Conservation (phyloP, 306 rosid species). For the Sicyos baderoa region DNA sequence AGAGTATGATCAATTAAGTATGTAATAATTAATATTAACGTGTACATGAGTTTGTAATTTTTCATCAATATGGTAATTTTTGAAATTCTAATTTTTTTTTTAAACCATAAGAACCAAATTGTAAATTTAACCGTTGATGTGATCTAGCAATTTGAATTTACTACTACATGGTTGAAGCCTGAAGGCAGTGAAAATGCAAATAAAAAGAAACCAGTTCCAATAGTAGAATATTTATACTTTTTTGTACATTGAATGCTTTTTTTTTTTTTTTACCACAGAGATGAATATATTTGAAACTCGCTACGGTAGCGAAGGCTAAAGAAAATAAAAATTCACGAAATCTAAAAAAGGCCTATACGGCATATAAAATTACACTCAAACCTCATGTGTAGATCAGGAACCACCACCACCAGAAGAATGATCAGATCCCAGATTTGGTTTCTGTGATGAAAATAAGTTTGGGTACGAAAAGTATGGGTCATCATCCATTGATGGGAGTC, state of each 20-base stretch:
- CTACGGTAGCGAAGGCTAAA: background rate
- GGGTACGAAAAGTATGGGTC: slow-evolving; percentile 73
- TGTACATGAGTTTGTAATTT: no score
- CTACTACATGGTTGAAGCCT: background rate
- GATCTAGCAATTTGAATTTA: no score
- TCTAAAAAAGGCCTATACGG: no score
- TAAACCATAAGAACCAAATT: no score
- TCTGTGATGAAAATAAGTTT: slow-evolving; percentile 61
- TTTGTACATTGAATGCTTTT: background rate
- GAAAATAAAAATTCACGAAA: slow-evolving; percentile 8
- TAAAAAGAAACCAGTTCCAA: background rate
- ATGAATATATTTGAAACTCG: background rate
- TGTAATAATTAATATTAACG: no score
- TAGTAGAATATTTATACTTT: no score
- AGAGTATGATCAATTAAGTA: no score
- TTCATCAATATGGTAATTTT: no score
- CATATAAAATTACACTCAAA: slow-evolving; percentile 20
- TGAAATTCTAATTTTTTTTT: no score
- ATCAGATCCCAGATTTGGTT: slow-evolving; percentile 36
- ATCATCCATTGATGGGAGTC: slow-evolving; percentile 74
- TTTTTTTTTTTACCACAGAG: background rate
- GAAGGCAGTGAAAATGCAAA: background rate
- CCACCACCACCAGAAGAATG: slow-evolving; percentile 38
- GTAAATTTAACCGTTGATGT: no score
- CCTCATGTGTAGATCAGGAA: slow-evolving; percentile 33